Percentiles rank a stretch among this genome's conserved stretches.
phyloP scores from a whole-genome alignment of 768 basidiomycete genomes.

The Trichaptum fuscoviolaceum region DNA sequence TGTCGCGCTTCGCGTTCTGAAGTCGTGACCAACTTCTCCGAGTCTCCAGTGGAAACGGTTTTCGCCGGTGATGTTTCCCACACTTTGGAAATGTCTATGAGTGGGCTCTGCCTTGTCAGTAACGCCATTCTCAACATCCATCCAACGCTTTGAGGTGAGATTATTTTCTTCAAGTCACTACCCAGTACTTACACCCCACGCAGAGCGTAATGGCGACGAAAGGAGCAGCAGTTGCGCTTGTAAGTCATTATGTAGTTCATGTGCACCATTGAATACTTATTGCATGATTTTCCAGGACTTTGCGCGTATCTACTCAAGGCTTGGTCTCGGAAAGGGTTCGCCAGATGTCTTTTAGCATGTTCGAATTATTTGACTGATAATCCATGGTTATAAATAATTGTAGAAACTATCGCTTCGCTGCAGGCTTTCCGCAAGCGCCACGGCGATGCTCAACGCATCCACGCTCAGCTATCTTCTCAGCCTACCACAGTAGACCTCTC shows the following conservation, averaged over 20 bases:
- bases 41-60: no score
- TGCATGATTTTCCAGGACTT: slow-evolving; percentile 54
- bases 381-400: background rate
- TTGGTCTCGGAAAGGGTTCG: slow-evolving; percentile 85
- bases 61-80: background rate
- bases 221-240: slow-evolving; percentile 64
- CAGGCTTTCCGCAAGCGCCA: slow-evolving; percentile 97
- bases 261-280: slow-evolving; percentile 10
- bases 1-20: background rate
- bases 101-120: background rate
- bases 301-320: slow-evolving; percentile 72
- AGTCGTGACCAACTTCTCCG: background rate
- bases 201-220: slow-evolving; percentile 59
- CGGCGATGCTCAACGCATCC: slow-evolving; percentile 76
- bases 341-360: slow-evolving; percentile 10
- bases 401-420: slow-evolving; percentile 86
- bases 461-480: slow-evolving; percentile 56
- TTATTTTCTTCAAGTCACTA: background rate
- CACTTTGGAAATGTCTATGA: background rate
- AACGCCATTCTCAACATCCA: background rate
- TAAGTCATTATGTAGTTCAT: slow-evolving; percentile 25
- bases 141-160: background rate
- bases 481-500: slow-evolving; percentile 84
- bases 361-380: slow-evolving; percentile 4
- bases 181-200: background rate